Percentiles rank a stretch among this genome's conserved stretches.
Evolutionary conservation across 345 rosid species (phyloP).

Genomic region (Populus simonii): DNA sequence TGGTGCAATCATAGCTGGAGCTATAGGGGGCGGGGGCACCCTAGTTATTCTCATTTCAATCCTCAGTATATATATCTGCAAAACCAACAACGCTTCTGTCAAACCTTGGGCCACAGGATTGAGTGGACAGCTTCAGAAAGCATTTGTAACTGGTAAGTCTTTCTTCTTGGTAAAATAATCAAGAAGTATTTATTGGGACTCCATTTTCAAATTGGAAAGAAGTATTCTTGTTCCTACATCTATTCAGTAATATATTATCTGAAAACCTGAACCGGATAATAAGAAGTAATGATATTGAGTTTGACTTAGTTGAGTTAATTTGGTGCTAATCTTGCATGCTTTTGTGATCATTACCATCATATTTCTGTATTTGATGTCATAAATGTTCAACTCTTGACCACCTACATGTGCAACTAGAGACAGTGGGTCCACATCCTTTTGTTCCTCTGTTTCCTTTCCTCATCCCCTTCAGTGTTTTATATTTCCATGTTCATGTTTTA

Average conservation of each 20-base stretch:
- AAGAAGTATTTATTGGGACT: background rate
- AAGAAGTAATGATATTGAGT: background rate
- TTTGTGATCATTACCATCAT: background rate
- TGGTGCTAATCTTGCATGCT: background rate
- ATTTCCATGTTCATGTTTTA: slow-evolving; percentile 2
- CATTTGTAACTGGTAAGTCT: slow-evolving; percentile 64
- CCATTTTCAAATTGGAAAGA: background rate
- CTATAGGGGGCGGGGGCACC: slow-evolving; percentile 56
- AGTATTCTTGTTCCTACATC: background rate
- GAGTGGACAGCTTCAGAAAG: slow-evolving; percentile 86
- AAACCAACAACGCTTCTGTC: slow-evolving; percentile 64
- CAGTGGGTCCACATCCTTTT: background rate
- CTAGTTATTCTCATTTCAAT: slow-evolving; percentile 37
- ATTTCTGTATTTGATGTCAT: background rate
- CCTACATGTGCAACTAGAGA: background rate
- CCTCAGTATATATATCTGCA: slow-evolving; percentile 38
- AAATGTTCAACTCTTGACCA: background rate
- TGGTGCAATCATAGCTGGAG: slow-evolving; percentile 30
- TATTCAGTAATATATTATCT: background rate
- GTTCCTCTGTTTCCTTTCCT: background rate
- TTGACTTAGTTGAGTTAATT: background rate
- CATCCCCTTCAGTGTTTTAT: background rate
- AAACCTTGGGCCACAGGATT: slow-evolving; percentile 87
- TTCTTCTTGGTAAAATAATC: background rate
- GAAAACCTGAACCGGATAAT: background rate